Base-by-base conservation (phyloP, 176 grass and related monocot species). In the Cocos nucifera region DNA sequence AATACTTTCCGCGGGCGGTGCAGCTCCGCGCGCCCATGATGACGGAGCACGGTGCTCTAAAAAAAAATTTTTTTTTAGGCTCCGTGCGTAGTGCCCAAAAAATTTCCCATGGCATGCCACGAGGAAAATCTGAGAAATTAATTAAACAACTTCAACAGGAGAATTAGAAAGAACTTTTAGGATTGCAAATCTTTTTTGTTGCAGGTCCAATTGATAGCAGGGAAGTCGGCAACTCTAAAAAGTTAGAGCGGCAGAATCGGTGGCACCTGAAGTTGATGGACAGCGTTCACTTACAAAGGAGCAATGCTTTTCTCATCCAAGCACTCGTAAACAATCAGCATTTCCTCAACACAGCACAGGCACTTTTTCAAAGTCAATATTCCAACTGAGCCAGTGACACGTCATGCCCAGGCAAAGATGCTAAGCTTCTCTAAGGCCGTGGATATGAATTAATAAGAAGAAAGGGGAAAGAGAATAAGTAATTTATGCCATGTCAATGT, bases 361-460 rank as follows among this genome's bases (percentile, higher is more conserved):
- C 39, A 18, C 58, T 98, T 50, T 50, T 74, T 81, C n/a, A 19
- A 75, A 69, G n/a, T 79, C 51, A 32, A 76, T 10, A 55, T 62
- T 17, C 81, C 84, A 17, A 17, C 70, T 32, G 54, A 57, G 57
- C 49, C 8, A 61, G 4, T 17, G 64, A 54, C 3, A 63, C 35
- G 44, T 69, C 51, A 59, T 72, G 73, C 78, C 23, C 65, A 24
- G 70, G 78, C 56, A 82, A 92, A 30, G 76, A 68, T 23, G 78
- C 48, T 16, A 39, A 76, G 3, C 17, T 82, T 75, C 71, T 73
- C 83, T n/a, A n/a, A 51, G 84, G 83, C 50, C 68, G 76, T 17
- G 81, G 59, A 7, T 73, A 61, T 15, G 93, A 92, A 50, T 67
- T 98, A 50, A 48, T 79, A 54, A 75, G 75, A 80, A 91, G 84